Evolutionary conservation across 2,329 filamentous ascomycete species (phyloP).

Genomic region (Torrubiellomyces zombiae): DNA sequence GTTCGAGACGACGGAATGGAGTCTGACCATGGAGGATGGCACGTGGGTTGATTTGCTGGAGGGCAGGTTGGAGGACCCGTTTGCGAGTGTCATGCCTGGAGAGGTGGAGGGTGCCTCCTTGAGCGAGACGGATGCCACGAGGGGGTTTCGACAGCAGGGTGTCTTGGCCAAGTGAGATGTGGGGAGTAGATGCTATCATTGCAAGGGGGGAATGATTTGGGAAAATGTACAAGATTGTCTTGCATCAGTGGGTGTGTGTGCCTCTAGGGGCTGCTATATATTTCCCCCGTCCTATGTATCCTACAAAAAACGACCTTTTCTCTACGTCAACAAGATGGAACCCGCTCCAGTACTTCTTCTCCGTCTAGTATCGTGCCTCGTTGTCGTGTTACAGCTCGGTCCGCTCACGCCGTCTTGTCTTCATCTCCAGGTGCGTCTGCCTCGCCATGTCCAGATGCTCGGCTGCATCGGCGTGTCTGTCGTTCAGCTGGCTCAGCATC

Average conservation of each 20-base stretch:
- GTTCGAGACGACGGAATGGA: constrained; percentile 89
- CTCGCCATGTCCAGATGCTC: constrained; percentile 30
- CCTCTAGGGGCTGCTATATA: no score
- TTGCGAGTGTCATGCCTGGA: constrained; percentile 20
- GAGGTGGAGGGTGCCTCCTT: constrained; percentile 10
- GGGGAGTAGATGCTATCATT: no score
- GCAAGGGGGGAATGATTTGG: background rate
- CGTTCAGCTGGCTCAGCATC: constrained; percentile 23
- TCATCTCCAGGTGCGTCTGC: constrained; percentile 34
- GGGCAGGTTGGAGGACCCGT: constrained; percentile 39
- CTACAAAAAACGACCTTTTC: no score
- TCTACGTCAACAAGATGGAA: no score
- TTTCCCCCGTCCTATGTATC: no score
- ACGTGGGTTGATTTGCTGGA: constrained; percentile 56
- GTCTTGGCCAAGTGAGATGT: constrained; percentile 15
- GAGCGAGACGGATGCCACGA: constrained; percentile 19
- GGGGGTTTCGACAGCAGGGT: constrained; percentile 35
- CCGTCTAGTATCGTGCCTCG: no score
- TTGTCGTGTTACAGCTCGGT: no score
- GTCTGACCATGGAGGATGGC: constrained; percentile 50
- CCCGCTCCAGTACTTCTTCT: no score
- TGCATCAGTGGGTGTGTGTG: no score
- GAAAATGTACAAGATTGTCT: no score
- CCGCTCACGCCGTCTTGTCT: no score
- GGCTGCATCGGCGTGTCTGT: constrained; percentile 30